Evolutionary conservation across 345 rosid genomes (phyloP).

Genomic region (Euphorbia peplus): DNA sequence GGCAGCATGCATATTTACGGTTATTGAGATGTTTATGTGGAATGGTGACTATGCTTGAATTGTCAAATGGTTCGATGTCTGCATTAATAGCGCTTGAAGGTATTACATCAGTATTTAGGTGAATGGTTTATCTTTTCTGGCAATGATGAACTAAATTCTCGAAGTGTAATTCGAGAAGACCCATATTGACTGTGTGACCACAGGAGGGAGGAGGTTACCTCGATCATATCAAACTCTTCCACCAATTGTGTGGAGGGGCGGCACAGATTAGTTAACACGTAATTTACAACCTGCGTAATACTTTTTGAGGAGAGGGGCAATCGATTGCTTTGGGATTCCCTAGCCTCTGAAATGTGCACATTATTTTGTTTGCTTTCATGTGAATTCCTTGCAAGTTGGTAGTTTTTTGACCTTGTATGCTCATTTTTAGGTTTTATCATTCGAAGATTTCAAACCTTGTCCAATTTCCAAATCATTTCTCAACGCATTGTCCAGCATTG

Average conservation of each 20-base stretch:
- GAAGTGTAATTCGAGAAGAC: neutral
- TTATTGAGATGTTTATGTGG: neutral
- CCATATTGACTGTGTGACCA: neutral
- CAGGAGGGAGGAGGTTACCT: neutral
- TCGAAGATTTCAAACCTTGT: slow-evolving; percentile 62
- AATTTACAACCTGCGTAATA: neutral
- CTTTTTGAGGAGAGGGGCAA: neutral
- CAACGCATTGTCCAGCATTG: slow-evolving; percentile 55
- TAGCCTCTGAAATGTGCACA: neutral
- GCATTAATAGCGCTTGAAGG: neutral
- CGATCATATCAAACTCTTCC: neutral
- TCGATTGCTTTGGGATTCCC: neutral
- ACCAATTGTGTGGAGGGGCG: neutral
- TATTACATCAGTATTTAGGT: neutral
- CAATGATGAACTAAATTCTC: neutral
- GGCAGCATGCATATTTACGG: neutral
- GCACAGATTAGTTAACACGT: neutral
- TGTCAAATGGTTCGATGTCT: neutral
- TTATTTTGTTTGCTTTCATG: neutral
- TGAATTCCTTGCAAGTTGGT: neutral
- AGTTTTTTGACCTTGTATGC: slow-evolving; percentile 7
- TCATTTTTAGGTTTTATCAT: slow-evolving; percentile 62
- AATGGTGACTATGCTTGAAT: neutral
- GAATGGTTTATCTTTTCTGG: neutral
- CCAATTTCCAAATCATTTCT: slow-evolving; percentile 43